phyloP scores from a whole-genome alignment of 2,329 filamentous ascomycete species.

The Cladophialophora bantiana region DNA sequence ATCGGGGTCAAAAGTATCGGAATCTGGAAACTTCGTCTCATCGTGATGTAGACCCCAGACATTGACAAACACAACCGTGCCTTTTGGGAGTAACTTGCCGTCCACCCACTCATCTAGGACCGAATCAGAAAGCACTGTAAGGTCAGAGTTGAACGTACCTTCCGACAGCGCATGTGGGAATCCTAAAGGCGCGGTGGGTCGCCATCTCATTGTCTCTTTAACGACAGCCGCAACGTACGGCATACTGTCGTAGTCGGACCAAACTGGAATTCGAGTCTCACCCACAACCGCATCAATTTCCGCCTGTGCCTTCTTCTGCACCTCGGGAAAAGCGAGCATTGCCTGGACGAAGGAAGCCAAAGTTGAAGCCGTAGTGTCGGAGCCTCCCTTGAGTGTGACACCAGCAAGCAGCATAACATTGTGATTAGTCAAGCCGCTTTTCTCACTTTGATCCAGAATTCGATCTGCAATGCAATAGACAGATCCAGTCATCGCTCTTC shows the following conservation, averaged over 20 bases:
- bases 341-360: slow-evolving; percentile 57
- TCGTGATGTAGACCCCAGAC: slow-evolving; percentile 56
- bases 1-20: slow-evolving; percentile 51
- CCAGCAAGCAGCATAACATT: slow-evolving; percentile 49
- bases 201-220: slow-evolving; percentile 48
- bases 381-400: slow-evolving; percentile 46
- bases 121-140: too few relatives aligned
- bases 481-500: slow-evolving; percentile 42
- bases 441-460: slow-evolving; percentile 48
- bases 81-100: slow-evolving; percentile 56
- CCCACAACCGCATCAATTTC: slow-evolving; percentile 52
- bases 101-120: slow-evolving; percentile 41
- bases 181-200: slow-evolving; percentile 54
- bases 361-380: slow-evolving; percentile 51
- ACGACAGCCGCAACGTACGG: slow-evolving; percentile 46
- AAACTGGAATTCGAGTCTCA: slow-evolving; percentile 43
- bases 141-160: background rate
- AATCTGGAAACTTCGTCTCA: slow-evolving; percentile 47
- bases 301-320: slow-evolving; percentile 52
- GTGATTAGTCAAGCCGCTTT: slow-evolving; percentile 46
- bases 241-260: slow-evolving; percentile 43
- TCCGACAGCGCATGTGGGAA: slow-evolving; percentile 54
- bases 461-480: slow-evolving; percentile 50
- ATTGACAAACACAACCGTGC: slow-evolving; percentile 55
- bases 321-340: slow-evolving; percentile 56